Percentiles rank a stretch among this genome's conserved stretches.
phyloP scores from a whole-genome alignment of 306 rosid genomes.

The Begonia loranthoides region DNA sequence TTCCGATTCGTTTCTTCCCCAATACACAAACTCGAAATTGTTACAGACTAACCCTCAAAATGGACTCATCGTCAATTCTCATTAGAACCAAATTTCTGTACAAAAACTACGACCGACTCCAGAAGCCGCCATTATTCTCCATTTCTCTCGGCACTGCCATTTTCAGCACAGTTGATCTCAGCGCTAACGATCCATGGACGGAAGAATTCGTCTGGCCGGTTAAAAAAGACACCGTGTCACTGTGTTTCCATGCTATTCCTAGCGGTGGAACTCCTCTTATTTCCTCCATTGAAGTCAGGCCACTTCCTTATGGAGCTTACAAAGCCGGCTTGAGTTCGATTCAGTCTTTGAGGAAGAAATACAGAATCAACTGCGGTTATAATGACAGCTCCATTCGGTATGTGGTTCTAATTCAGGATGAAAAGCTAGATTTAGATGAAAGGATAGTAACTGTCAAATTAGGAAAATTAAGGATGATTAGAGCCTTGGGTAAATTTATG shows the following conservation, averaged over 20 bases:
- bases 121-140: conserved; percentile 54
- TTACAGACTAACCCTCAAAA: conserved; percentile 37
- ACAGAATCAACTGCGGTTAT: conserved; percentile 68
- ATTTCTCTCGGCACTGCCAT: conserved; percentile 77
- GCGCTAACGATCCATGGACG: conserved; percentile 49
- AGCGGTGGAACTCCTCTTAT: conserved; percentile 55
- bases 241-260: conserved; percentile 47
- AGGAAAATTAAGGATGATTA: too few relatives aligned
- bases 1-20: conserved; percentile 51
- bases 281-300: conserved; percentile 65
- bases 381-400: conserved; percentile 52
- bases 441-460: too few relatives aligned
- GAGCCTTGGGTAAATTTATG: too few relatives aligned
- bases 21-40: conserved; percentile 30
- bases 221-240: conserved; percentile 34
- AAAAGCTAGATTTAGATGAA: too few relatives aligned
- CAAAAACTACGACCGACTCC: conserved; percentile 63
- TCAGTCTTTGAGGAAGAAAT: conserved; percentile 51
- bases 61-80: conserved; percentile 46
- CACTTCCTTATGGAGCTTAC: conserved; percentile 73
- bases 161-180: conserved; percentile 38
- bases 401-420: conserved; percentile 5
- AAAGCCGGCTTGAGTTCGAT: conserved; percentile 31
- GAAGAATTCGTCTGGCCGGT: conserved; percentile 75
- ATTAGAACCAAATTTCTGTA: conserved; percentile 65